These are phyloP conservation scores for Cercophora sp. DNA, from an alignment of 495 filamentous ascomycete genomes.

Conservation along the genomic window DNA sequence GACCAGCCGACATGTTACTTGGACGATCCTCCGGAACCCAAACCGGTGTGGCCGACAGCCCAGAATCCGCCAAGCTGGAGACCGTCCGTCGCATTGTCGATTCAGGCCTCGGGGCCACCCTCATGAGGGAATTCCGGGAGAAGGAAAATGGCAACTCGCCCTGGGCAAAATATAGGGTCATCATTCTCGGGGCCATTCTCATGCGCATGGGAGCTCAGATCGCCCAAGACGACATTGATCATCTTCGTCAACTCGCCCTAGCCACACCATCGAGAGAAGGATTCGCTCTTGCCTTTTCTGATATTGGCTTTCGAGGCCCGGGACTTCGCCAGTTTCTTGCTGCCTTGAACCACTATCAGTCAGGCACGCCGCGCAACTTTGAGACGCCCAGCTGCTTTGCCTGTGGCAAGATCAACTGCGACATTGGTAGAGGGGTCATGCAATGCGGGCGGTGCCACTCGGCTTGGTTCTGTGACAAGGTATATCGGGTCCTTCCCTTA, in stretches of 20 bases:
- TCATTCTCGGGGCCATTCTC: conserved; percentile 17
- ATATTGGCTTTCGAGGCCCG: conserved; percentile 17
- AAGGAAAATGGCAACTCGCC: not conserved
- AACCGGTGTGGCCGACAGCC: not conserved
- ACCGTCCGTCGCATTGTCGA: not conserved
- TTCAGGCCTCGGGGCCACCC: not conserved
- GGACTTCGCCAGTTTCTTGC: conserved; percentile 19
- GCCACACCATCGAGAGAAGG: conserved; percentile 7
- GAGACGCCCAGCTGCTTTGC: conserved; percentile 12
- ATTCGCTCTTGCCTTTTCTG: not conserved
- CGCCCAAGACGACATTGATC: conserved; percentile 10
- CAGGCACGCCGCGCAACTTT: conserved; percentile 16
- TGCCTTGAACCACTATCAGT: conserved; percentile 13
- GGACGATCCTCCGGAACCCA: not conserved
- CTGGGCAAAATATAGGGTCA: conserved; percentile 7
- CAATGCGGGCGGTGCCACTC: conserved; percentile 8
- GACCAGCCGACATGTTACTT: not conserved
- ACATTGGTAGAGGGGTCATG: conserved; percentile 7
- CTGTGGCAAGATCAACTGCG: conserved; percentile 9
- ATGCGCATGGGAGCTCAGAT: conserved; percentile 19
- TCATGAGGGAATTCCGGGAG: not conserved
- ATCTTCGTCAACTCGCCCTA: conserved; percentile 7
- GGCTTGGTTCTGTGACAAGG: conserved; percentile 18
- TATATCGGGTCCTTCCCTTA: not conserved
- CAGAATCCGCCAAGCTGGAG: not conserved